Evolutionary conservation across 805 yeast species (phyloP), one percentile per base, ranked within the genome.

Genomic region (Ogataea methylovora): DNA sequence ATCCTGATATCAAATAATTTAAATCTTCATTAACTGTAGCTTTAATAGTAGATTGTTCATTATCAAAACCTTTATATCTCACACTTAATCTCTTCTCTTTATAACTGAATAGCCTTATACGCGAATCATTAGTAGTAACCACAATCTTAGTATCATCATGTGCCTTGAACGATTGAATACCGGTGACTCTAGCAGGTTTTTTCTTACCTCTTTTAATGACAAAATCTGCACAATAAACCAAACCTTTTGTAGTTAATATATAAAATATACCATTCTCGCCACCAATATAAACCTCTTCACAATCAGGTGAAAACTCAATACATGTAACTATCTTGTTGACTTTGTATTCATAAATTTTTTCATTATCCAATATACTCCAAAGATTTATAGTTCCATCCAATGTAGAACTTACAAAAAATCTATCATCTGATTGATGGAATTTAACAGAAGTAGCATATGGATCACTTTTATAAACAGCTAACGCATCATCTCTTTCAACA

Each of bases 401-500:
- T 33, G 90, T 81, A 5, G 94, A 90, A 42, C 87, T 78, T 3
- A 82, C 53, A 53, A 88, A 85, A 51, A 88, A 88, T 17, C 97
- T 58, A 51, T 88, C 96, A 57, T 88, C 97, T 1, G 62, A 61
- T 1, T 92, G 94, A 49, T 84, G 95, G 54, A 88, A 88, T 33
- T 69, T 71, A 3, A 83, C 83, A 8, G 79, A 65, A 0, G 95
- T 82, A 3, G 86, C 94, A 54, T 85, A 81, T 53, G 85, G 94
- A n/a, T 76, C 70, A 51, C 85, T 88, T 10, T 57, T 52, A 47
- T 83, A 87, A 1, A 76, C 67, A 31, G 80, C 69, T 13, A 88
- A 60, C 33, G 85, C 76, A 12, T 63, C 67, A 2, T 58, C 60
- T 32, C 88, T 67, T 26, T 83, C 84, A 10, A 81, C 71, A 54